Evolutionary conservation across 148 eudicot genomes (phyloP).

Genomic region (Camellia granthamiana): DNA sequence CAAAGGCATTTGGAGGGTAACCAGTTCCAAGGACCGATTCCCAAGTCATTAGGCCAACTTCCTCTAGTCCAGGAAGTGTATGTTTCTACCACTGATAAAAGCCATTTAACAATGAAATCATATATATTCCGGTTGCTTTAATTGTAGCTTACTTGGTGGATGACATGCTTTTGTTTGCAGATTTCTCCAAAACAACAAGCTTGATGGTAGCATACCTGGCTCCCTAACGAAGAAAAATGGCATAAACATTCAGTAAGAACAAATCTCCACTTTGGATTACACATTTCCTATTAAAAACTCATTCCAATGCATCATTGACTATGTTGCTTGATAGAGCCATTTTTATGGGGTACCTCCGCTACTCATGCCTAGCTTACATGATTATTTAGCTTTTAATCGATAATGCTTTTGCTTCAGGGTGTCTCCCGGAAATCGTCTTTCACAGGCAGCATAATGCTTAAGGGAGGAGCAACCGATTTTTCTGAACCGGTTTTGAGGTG

Average conservation of each 20-base stretch:
- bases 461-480: conserved; percentile 1
- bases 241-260: conserved; percentile 35
- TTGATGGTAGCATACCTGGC: conserved; percentile 38
- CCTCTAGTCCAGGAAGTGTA: conserved; percentile 74
- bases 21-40: conserved; percentile 68
- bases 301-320: not conserved
- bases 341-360: not conserved
- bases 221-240: conserved; percentile 32
- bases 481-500: not conserved
- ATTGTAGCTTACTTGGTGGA: not conserved
- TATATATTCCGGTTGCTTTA: not conserved
- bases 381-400: not conserved
- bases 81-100: not conserved
- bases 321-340: not conserved
- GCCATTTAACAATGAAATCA: not conserved
- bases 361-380: not conserved
- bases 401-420: conserved; percentile 10
- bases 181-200: conserved; percentile 61
- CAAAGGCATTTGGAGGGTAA: conserved; percentile 81
- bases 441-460: not conserved
- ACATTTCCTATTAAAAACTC: not conserved
- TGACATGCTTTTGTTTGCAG: conserved; percentile 28
- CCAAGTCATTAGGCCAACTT: conserved; percentile 52
- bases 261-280: not conserved
- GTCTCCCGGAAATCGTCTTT: conserved; percentile 8